Evolutionary conservation across 2,329 filamentous ascomycete genomes (phyloP).

Genomic region (Hypoxylon sp.): DNA sequence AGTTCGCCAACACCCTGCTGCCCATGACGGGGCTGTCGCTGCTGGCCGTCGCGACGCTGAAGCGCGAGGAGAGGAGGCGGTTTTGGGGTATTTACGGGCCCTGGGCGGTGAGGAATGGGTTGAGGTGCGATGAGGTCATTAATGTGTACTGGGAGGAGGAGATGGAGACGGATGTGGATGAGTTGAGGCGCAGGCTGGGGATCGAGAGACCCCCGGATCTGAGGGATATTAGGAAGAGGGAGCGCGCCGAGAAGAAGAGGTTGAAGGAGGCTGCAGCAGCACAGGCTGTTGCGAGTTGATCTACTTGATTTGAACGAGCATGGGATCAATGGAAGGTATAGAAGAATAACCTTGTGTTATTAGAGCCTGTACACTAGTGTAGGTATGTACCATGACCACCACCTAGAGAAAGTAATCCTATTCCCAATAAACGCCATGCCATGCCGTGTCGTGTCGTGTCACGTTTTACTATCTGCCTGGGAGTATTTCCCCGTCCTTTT

Average conservation of each 20-base stretch:
- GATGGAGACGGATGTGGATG: constrained; percentile 84
- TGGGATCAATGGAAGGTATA: neutral
- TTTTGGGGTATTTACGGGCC: constrained; percentile 86
- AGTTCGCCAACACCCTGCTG: constrained; percentile 93
- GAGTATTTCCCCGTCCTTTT: constrained; percentile 4
- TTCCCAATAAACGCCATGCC: constrained; percentile 49
- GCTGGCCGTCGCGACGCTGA: constrained; percentile 87
- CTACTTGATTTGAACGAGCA: neutral
- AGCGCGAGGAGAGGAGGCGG: constrained; percentile 80
- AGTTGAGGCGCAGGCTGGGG: constrained; percentile 79
- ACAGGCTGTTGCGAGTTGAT: constrained; percentile 36
- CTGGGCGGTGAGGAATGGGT: constrained; percentile 90
- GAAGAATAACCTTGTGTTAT: constrained; percentile 27
- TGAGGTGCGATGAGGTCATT: constrained; percentile 83
- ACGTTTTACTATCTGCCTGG: neutral
- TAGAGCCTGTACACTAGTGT: constrained; percentile 35
- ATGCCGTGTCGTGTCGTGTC: constrained; percentile 33
- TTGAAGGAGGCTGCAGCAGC: constrained; percentile 64
- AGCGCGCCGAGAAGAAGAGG: constrained; percentile 77
- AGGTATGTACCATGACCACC: constrained; percentile 17
- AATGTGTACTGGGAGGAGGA: constrained; percentile 99
- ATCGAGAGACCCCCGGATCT: constrained; percentile 93
- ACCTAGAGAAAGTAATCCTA: constrained; percentile 18
- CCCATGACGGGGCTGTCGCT: constrained; percentile 95
- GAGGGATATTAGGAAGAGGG: constrained; percentile 79